Base-by-base conservation (phyloP, 208 protist genomes). In the Sergeia podlipaevii region DNA sequence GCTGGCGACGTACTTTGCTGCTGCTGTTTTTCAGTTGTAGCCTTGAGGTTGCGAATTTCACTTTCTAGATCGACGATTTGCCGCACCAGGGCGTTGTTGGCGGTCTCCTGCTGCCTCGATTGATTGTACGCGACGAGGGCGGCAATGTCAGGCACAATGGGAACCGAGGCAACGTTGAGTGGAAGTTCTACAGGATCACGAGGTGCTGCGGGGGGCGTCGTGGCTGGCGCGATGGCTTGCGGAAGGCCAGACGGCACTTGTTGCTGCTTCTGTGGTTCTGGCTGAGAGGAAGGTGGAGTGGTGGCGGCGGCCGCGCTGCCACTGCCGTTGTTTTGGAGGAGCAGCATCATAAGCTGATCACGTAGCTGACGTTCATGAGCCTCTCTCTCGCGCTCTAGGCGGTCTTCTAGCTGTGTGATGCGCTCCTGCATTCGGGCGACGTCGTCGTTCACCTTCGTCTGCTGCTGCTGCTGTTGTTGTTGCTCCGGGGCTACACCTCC, bases 41-140 rank as follows among this genome's bases (percentile, higher is more conserved):
- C 46, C 54, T 65, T 65, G 38, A 86, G 39, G 2, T 74, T 57
- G 6, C 71, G 56, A 13, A 89, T 65, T 43, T 77, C 75, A 2
- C 20, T 77, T 53, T 93, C 70, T 33, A 89, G 54, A 18, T 88
- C 70, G 8, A 60, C 33, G 43, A 93, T 60, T 53, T 89, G 82
- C 15, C 74, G 71, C 18, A 78, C 39, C 66, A 93, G 53, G 11
- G 80, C 71, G 51, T 78, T 80, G 60, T 88, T 77, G 11, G 62
- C 51, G 27, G 59, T 53, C 57, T 90, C 79, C 15, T 74, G 75
- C 60, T 89, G 79, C 21, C 77, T 61, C 4, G 81, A 69, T 20
- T 67, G 41, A 60, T 93, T 89, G 80, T 93, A 93, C 42, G 64
- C 66, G 68, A 74, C 70, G 49, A 85, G 58, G 4, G 77, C 79